Evolutionary conservation across 352 stramenopile species (phyloP).

Genomic region (Globisporangium middletonii): DNA sequence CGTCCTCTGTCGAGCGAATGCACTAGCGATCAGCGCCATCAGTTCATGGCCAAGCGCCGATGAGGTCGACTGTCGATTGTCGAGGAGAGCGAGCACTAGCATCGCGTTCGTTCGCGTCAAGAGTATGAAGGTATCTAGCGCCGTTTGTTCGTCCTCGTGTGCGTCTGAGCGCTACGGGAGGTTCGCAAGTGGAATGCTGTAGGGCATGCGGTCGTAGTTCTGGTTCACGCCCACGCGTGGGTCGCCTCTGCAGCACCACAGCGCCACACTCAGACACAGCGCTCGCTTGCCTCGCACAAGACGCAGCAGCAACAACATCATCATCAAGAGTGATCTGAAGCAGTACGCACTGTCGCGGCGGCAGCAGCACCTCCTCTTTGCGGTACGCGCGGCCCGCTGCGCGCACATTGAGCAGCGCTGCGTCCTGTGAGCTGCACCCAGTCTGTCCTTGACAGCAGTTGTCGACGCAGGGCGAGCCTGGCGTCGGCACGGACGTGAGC

Average conservation of each 20-base stretch:
- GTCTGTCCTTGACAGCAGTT: slow-evolving; percentile 40
- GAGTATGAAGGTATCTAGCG: too few species aligned
- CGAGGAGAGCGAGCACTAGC: too few species aligned
- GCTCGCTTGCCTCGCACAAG: background rate
- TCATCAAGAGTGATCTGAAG: too few species aligned
- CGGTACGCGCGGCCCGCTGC: slow-evolving; percentile 40
- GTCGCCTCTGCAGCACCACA: slow-evolving; percentile 35
- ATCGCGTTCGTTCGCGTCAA: too few species aligned
- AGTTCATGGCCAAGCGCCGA: too few species aligned
- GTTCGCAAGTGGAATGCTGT: slow-evolving; percentile 64
- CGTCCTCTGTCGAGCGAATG: too few species aligned
- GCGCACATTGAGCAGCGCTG: slow-evolving; percentile 37
- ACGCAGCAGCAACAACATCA: too few species aligned
- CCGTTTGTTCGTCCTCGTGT: too few species aligned
- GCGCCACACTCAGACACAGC: background rate
- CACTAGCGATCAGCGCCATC: too few species aligned
- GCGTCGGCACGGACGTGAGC: slow-evolving; percentile 41
- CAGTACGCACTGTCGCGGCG: slow-evolving; percentile 45
- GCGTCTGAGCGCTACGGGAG: slow-evolving; percentile 20
- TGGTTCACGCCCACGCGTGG: slow-evolving; percentile 68
- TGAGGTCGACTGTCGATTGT: too few species aligned
- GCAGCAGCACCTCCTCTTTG: slow-evolving; percentile 44
- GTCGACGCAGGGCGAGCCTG: slow-evolving; percentile 57
- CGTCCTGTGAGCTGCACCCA: slow-evolving; percentile 38
- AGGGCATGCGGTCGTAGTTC: slow-evolving; percentile 71